phyloP scores from a whole-genome alignment of 2,329 filamentous ascomycete species.

The Monilinia fructigena region DNA sequence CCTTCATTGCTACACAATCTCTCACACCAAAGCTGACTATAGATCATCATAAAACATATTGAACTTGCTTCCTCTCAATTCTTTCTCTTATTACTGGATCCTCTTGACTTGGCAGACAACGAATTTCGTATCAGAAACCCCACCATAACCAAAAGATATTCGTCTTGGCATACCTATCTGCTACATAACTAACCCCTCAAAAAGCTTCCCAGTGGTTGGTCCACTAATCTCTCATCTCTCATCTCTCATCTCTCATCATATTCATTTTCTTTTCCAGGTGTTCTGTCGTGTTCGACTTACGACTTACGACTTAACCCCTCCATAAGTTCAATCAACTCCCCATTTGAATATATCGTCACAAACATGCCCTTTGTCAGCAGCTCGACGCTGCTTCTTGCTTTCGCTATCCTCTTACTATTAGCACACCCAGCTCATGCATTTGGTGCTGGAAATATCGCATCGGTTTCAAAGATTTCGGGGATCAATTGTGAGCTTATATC shows the following conservation, averaged over 20 bases:
- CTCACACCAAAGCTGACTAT: neutral
- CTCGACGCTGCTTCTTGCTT: conserved; percentile 35
- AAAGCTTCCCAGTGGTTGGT: neutral
- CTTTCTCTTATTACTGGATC: neutral
- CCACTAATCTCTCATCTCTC: conserved; percentile 6
- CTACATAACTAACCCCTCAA: conserved; percentile 9
- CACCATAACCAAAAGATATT: conserved; percentile 8
- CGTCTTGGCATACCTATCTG: conserved; percentile 3
- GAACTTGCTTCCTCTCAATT: neutral
- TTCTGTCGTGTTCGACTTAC: conserved; percentile 5
- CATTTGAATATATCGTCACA: conserved; percentile 11
- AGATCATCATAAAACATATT: conserved; percentile 5
- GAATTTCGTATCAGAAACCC: conserved; percentile 12
- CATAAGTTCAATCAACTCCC: conserved; percentile 17
- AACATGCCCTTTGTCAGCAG: conserved; percentile 37
- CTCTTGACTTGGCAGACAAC: conserved; percentile 6
- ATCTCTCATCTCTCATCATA: neutral
- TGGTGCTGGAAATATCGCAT: conserved; percentile 85
- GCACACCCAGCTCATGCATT: conserved; percentile 72
- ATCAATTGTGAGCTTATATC: conserved; percentile 64
- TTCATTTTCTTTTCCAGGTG: neutral
- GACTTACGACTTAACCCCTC: conserved; percentile 11
- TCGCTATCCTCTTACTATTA: conserved; percentile 64
- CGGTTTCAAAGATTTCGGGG: conserved; percentile 76
- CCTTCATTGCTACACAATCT: neutral